These are phyloP conservation scores for Cinchona pubescens DNA, from an alignment of 257 asterid species.

Conservation along the genomic window DNA sequence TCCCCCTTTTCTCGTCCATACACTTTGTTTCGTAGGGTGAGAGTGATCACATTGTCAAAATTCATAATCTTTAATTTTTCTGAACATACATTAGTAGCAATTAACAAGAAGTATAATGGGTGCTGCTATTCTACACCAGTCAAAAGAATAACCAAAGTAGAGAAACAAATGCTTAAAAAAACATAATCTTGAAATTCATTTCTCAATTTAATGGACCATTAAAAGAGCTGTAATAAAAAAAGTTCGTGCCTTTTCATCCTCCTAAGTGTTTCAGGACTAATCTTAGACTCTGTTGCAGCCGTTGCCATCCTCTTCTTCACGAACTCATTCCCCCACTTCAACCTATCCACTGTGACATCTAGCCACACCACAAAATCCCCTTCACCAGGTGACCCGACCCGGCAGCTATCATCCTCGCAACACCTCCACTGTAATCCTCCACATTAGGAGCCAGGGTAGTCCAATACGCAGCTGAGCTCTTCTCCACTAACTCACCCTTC, in stretches of 20 bases:
- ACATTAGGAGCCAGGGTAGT: slow-evolving; percentile 90
- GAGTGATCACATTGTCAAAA: no score
- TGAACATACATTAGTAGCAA: no score
- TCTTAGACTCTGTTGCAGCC: slow-evolving; percentile 38
- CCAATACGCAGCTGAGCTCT: slow-evolving; percentile 85
- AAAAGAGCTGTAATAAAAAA: not conserved
- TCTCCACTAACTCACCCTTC: slow-evolving; percentile 60
- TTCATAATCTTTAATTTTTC: no score
- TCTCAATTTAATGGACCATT: not conserved
- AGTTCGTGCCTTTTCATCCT: slow-evolving; percentile 69
- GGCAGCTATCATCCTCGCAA: slow-evolving; percentile 69
- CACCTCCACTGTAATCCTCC: slow-evolving; percentile 75
- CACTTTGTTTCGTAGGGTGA: no score
- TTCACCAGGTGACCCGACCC: slow-evolving; percentile 84
- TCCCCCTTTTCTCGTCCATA: not conserved
- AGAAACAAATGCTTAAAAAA: no score
- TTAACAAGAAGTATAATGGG: no score
- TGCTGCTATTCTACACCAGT: no score
- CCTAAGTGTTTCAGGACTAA: slow-evolving; percentile 57
- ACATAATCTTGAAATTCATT: not conserved
- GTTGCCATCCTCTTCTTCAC: slow-evolving; percentile 56
- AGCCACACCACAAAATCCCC: slow-evolving; percentile 97
- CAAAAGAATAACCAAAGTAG: no score
- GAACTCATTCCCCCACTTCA: slow-evolving; percentile 76
- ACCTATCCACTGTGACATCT: slow-evolving; percentile 73